Base-by-base conservation (phyloP, 208 protist species). In the Trypanosoma boissoni region DNA sequence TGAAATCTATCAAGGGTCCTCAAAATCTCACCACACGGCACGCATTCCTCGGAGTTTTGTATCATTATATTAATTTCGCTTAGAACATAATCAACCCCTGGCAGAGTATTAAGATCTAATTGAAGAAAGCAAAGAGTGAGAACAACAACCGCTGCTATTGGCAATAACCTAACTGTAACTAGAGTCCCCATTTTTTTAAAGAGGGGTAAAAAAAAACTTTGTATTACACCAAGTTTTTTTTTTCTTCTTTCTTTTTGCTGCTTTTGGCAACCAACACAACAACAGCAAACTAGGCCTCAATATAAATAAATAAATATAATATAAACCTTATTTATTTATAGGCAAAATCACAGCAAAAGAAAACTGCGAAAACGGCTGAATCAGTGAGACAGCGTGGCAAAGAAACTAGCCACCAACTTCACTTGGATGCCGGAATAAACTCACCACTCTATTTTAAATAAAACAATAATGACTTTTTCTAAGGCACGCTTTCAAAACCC, bases 151-250 rank as follows among this genome's bases (percentile, higher is more conserved):
- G 48, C 14, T 49, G 20, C 23, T 6, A 58, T 46, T 20, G 6
- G 14, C 21, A 9, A n/a, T 26, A 45, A 27, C 18, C 26, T 10
- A 58, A 10, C 24, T 42, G 8, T 44, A 24, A 45, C 41, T 24
- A 64, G 16, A 39, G 7, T 4, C 5, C 3, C 21, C 7, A 57
- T 20, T 21, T 18, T n/a, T n/a, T 57, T n/a, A 36, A 54, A 42
- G 42, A 42, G 20, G 21, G 27, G 23, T 44, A 64, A 58, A 56
- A 64, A 34, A 57, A 51, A 64, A 64, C 27, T 39, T 16, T 16
- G 8, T 6, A 12, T 12, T 16, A 39, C 34, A 12, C 12, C 34
- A 39, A 6, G 34, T 39, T 39, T 39, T 39, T 39, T 12, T 39
- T 39, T 39, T 39, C 12, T 39, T 37, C 8, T 42, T 59, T 21